Evolutionary conservation across 176 grass and related monocot species (phyloP).

Genomic region (Stipa capillata): DNA sequence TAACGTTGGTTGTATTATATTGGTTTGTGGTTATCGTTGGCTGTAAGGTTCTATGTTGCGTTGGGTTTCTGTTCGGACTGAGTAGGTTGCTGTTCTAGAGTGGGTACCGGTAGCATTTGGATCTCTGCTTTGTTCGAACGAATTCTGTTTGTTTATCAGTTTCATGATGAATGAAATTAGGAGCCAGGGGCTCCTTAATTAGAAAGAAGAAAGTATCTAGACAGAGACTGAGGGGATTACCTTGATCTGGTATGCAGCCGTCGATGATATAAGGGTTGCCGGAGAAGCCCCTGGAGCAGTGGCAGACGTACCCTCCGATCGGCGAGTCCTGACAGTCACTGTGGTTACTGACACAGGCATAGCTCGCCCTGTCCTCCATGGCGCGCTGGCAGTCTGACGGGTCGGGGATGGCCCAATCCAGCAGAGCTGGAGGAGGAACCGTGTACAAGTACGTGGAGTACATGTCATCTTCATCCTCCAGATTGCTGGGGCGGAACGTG

Average conservation of each 20-base stretch:
- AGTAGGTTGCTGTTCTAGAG: no score
- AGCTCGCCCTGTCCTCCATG: not conserved
- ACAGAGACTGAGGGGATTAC: not conserved
- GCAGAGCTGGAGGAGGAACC: not conserved
- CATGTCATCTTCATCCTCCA: not conserved
- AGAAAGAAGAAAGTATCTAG: no score
- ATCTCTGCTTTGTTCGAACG: no score
- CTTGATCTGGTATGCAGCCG: not conserved
- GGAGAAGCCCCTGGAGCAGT: not conserved
- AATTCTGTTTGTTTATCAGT: no score
- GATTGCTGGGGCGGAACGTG: not conserved
- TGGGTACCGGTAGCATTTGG: no score
- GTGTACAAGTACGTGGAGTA: no score
- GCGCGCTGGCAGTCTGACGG: not conserved
- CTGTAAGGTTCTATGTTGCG: no score
- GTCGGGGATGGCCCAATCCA: conserved; percentile 3
- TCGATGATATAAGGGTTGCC: not conserved
- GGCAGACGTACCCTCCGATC: not conserved
- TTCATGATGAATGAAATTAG: no score
- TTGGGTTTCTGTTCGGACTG: no score
- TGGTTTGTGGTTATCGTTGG: no score
- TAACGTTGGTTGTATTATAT: no score
- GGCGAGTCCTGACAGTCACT: not conserved
- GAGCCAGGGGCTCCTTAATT: no score
- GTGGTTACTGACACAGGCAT: not conserved